Evolutionary conservation across 208 protist species (phyloP).

Genomic region (Cochliopodium minus): DNA sequence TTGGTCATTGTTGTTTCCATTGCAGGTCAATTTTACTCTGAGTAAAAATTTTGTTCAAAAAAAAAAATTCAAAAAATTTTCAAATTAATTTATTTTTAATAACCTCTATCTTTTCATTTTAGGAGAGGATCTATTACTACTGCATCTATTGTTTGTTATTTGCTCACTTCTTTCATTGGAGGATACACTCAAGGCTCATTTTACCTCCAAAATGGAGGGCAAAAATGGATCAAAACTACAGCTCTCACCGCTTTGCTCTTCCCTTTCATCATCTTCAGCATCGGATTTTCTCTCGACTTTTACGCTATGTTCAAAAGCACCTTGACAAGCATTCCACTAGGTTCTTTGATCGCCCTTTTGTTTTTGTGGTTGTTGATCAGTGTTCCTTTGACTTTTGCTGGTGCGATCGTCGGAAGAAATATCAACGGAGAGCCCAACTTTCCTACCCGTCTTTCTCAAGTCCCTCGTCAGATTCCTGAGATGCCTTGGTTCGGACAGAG

Average conservation of each 20-base stretch:
- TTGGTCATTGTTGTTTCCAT: conserved; percentile 16
- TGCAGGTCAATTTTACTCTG: conserved; percentile 12
- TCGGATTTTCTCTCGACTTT: conserved; percentile 46
- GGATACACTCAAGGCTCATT: conserved; percentile 48
- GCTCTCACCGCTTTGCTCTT: conserved; percentile 46
- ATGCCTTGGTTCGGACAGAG: conserved; percentile 25
- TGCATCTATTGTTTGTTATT: conserved; percentile 40
- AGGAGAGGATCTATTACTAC: conserved; percentile 38
- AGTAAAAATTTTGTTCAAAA: background rate
- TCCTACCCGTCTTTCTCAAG: background rate
- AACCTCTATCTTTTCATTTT: conserved; percentile 7
- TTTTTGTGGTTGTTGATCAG: conserved; percentile 51
- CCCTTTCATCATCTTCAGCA: conserved; percentile 24
- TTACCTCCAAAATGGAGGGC: conserved; percentile 29
- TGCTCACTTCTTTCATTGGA: conserved; percentile 43
- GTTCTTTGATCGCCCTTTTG: conserved; percentile 36
- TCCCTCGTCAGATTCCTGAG: conserved; percentile 8
- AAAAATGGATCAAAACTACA: conserved; percentile 37
- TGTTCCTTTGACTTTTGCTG: conserved; percentile 58
- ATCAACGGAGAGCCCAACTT: background rate
- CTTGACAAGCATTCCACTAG: conserved; percentile 36
- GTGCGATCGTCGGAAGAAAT: conserved; percentile 39
- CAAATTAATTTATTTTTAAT: conserved; percentile 12
- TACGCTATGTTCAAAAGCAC: conserved; percentile 52
- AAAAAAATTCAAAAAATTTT: conserved; percentile 5